Evolutionary conservation across 495 filamentous ascomycete species (phyloP).

Genomic region (Penicillium pulvis): DNA sequence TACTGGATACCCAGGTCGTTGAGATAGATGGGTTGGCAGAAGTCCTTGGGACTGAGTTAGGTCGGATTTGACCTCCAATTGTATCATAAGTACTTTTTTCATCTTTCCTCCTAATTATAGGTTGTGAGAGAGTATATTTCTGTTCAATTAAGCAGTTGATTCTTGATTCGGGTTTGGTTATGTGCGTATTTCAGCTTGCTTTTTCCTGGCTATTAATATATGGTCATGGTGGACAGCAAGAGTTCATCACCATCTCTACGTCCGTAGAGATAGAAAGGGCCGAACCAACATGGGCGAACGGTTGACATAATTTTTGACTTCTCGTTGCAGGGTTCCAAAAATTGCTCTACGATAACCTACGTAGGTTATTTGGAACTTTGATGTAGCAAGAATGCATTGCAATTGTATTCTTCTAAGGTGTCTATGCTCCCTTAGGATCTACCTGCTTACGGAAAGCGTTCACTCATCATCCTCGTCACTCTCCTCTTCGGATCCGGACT

Average conservation of each 20-base stretch:
- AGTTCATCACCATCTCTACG: not conserved
- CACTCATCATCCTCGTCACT: constrained; percentile 32
- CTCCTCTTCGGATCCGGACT: constrained; percentile 48
- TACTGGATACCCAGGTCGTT: not conserved
- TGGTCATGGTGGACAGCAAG: not conserved
- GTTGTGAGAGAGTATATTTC: constrained; percentile 13
- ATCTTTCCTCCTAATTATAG: constrained; percentile 3
- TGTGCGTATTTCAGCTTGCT: not conserved
- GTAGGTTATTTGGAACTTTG: not conserved
- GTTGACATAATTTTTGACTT: not conserved
- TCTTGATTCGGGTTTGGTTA: not conserved
- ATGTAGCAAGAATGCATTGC: constrained; percentile 5
- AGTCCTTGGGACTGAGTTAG: not conserved
- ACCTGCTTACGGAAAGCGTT: constrained; percentile 21
- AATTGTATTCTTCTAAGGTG: constrained; percentile 12
- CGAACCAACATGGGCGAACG: too few relatives aligned
- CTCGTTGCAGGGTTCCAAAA: not conserved
- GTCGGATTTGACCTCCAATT: constrained; percentile 9
- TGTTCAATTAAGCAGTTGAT: constrained; percentile 17
- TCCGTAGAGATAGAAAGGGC: too few relatives aligned
- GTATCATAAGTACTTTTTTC: constrained; percentile 25
- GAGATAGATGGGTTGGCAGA: not conserved
- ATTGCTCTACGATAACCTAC: not conserved
- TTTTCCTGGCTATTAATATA: not conserved
- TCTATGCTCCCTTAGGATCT: constrained; percentile 15